Base-by-base conservation (phyloP, 192 early-diverging fungal species). In the Thoreauomyces humboldtii region DNA sequence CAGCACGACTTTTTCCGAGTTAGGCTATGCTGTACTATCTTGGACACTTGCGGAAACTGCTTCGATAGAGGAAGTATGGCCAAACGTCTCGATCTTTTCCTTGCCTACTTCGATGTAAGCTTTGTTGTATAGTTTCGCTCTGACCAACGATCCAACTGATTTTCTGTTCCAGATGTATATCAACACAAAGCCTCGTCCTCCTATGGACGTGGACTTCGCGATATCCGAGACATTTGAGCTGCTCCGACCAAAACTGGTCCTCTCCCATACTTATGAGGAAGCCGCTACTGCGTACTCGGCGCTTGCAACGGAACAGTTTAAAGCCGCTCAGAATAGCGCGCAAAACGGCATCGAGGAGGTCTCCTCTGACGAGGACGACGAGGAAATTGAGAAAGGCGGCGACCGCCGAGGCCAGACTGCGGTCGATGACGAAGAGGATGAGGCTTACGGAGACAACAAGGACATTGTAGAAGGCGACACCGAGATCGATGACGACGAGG, bases 1-100 rank as follows among this genome's bases (percentile, higher is more conserved):
- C 82, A 89, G 14, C 70, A 85, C 50, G 96, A 98, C 71, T 96
- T 89, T 70, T 99, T 99, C 83, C 87, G 97, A 25, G 81, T 94
- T 17, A 87, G 95, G 11, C 77, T 99, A 5, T 81, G 81, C 45
- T 93, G 91, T 78, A 88, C 88, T 1, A 62, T 99, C 25, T 77
- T 99, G 3, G 90, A 93, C 55, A 88, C 91, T 0, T 95, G 94
- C 56, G 92, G 97, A 4, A 78, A 78, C 64, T 91, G 86, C 62
- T 92, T 94, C 73, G 84, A 87, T 56, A 70, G 85, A 42, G 87
- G 91, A 14, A 29, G 67, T 21, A 70, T 81, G 14, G 87, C 81
- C 37, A 84, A 77, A 36, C 86, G 84, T 28, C 60, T 93, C 21
- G 88, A 89, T 70, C 75, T 81, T 27, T 95, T 92, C 66, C 73